Evolutionary conservation across 2,329 filamentous ascomycete genomes (phyloP).

Genomic region (Tolypocladium cylindrosporum): DNA sequence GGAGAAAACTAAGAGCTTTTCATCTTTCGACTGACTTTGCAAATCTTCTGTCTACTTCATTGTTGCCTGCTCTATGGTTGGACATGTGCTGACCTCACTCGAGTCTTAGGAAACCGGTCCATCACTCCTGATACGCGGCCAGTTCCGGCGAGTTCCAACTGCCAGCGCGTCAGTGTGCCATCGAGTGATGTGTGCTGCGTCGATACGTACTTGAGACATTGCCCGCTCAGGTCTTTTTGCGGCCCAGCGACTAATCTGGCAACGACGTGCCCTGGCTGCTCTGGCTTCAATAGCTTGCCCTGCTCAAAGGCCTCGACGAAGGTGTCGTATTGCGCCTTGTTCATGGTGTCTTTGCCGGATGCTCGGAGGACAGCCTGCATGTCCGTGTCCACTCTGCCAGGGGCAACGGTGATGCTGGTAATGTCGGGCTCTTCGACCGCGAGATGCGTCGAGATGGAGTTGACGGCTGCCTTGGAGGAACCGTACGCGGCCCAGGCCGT

Average conservation of each 20-base stretch:
- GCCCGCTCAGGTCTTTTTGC: constrained; percentile 60
- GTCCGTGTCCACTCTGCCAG: constrained; percentile 76
- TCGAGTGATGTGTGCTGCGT: background rate
- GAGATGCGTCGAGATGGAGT: constrained; percentile 66
- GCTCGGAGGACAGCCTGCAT: constrained; percentile 83
- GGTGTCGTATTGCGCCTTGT: constrained; percentile 46
- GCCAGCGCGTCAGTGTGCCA: constrained; percentile 8
- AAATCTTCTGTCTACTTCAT: constrained; percentile 15
- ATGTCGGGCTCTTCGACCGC: constrained; percentile 69
- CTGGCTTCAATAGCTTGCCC: constrained; percentile 66
- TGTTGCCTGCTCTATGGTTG: constrained; percentile 7
- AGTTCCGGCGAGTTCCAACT: constrained; percentile 36
- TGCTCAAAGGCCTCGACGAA: constrained; percentile 62
- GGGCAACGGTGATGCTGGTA: constrained; percentile 61
- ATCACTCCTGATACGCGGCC: constrained; percentile 37
- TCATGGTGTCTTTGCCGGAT: constrained; percentile 37
- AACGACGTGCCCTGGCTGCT: constrained; percentile 80
- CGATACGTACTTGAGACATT: constrained; percentile 55
- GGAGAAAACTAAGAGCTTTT: constrained; percentile 66
- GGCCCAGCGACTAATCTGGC: constrained; percentile 63
- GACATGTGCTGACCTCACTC: constrained; percentile 8
- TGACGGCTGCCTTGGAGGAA: constrained; percentile 72
- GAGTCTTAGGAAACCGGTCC: constrained; percentile 2
- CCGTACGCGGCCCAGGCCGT: constrained; percentile 73
- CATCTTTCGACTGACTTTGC: constrained; percentile 69